Conservation (phyloP, 1,139 yeast genomes). For the Suhomyces choctaworum region DNA sequence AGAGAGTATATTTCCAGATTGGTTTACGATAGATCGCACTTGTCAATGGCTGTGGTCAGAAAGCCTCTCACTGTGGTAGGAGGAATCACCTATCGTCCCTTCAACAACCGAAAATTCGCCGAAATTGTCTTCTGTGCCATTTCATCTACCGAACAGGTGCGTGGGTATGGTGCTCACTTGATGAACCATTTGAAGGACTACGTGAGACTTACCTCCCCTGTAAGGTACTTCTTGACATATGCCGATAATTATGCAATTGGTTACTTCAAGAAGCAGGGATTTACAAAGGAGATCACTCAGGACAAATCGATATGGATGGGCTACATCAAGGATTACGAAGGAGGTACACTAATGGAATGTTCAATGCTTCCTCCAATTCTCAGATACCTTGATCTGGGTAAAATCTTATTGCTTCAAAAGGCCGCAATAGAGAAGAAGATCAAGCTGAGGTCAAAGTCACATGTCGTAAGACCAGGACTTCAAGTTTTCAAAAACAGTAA, state of each 20-base stretch:
- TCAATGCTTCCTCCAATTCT: constrained; percentile 80
- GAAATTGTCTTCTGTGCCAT: constrained; percentile 99
- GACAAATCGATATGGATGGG: constrained; percentile 96
- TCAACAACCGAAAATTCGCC: constrained; percentile 86
- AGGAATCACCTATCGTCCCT: constrained; percentile 95
- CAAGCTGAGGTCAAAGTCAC: constrained; percentile 73
- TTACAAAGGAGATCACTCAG: constrained; percentile 88
- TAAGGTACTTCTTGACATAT: constrained; percentile 86
- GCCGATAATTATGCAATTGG: constrained; percentile 99
- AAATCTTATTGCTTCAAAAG: constrained; percentile 80
- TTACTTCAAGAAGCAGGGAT: constrained; percentile 96
- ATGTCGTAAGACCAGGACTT: constrained; percentile 79
- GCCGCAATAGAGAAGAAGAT: constrained; percentile 90
- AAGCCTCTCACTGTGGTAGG: constrained; percentile 95
- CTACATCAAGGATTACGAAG: constrained; percentile 96
- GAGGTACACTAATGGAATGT: constrained; percentile 98
- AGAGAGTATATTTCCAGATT: constrained; percentile 91
- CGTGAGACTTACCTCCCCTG: constrained; percentile 83
- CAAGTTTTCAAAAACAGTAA: constrained; percentile 62
- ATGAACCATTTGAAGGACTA: constrained; percentile 98
- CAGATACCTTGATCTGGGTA: constrained; percentile 85
- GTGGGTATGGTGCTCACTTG: constrained; percentile 97
- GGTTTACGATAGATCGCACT: constrained; percentile 91
- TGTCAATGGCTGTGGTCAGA: constrained; percentile 93
- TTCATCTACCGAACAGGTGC: constrained; percentile 93